These are phyloP conservation scores for Pochonia chlamydosporia DNA, from an alignment of 2,329 filamentous ascomycete genomes.

Conservation along the genomic window DNA sequence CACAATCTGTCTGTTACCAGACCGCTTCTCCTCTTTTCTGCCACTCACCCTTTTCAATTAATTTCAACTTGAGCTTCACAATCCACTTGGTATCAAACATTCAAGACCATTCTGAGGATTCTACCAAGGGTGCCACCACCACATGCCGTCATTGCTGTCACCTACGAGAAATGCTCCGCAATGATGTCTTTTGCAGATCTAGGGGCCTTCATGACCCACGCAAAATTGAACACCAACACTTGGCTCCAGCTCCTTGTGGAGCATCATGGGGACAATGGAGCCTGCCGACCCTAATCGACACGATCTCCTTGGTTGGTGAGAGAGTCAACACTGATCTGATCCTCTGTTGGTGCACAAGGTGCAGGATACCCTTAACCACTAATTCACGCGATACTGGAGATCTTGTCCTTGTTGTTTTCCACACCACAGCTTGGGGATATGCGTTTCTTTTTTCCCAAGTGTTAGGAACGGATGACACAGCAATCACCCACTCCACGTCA, in stretches of 20 bases:
- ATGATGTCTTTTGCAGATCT: slow-evolving; percentile 11
- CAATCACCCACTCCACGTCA: too few species aligned
- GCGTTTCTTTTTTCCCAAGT: background rate
- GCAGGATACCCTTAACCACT: too few species aligned
- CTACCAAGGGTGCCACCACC: background rate
- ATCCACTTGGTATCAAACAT: too few species aligned
- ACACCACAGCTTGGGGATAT: too few species aligned
- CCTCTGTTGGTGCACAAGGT: too few species aligned
- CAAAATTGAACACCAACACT: background rate
- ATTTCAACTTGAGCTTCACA: too few species aligned
- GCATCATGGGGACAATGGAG: background rate
- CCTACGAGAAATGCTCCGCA: slow-evolving; percentile 5
- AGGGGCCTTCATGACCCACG: background rate
- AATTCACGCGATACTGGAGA: too few species aligned
- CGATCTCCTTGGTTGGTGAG: background rate
- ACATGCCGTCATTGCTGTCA: background rate
- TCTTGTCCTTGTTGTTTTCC: background rate
- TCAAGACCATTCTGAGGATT: background rate
- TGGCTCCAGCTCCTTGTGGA: background rate
- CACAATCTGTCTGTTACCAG: too few species aligned
- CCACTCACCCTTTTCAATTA: too few species aligned
- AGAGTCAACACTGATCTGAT: too few species aligned
- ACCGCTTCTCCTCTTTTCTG: too few species aligned
- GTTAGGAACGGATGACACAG: background rate
- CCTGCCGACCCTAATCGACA: background rate